Base-by-base conservation (phyloP, 176 grass and related monocot species). In the Aechmea fasciata region DNA sequence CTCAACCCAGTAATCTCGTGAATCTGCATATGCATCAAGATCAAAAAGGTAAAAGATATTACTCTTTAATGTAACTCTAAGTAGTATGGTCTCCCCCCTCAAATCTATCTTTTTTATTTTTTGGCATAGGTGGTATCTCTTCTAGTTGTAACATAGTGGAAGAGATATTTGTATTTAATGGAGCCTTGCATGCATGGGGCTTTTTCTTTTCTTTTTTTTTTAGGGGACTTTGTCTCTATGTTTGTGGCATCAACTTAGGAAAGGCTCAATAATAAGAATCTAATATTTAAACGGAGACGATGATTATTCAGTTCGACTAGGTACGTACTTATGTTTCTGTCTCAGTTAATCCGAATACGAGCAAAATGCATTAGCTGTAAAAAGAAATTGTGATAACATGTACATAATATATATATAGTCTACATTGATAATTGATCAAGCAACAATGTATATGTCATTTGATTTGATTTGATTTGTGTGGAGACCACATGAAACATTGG, bases 151-250 rank as follows among this genome's bases (percentile, higher is more conserved):
- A 1, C 4, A 26, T 47, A 29, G 64, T 33, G 33, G 20, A 22
- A 41, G 4, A 41, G 33, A 41, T 41, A 41, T 41, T 41, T 41
- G 1, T 49, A 15, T 1, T 26, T 26, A 77, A 77, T 77, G 57
- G 64, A 69, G 53, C 50, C 49, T 7, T 49, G 66, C 22, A 29
- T 49, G 66, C 22, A 29, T 52, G 48, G 50, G 23, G 14, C 67
- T 69, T 69, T 10, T 10, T 23, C 22, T 23, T 23, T 23, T 23
- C 22, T 71, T 18, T 59, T 71, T 18, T 59, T 8, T 6, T 13
- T 18, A 59, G 13, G 11, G 13, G 18, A 5, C 47, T 20, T 51
- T 79, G 68, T 80, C 70, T 67, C 51, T 66, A 73, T 67, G 78
- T 64, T 53, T 47, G 61, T 73, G 78, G 69, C 26, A 17, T 67